Evolutionary conservation across 495 filamentous ascomycete genomes (phyloP).

Genomic region (Penicillium macrosclerotiorum): DNA sequence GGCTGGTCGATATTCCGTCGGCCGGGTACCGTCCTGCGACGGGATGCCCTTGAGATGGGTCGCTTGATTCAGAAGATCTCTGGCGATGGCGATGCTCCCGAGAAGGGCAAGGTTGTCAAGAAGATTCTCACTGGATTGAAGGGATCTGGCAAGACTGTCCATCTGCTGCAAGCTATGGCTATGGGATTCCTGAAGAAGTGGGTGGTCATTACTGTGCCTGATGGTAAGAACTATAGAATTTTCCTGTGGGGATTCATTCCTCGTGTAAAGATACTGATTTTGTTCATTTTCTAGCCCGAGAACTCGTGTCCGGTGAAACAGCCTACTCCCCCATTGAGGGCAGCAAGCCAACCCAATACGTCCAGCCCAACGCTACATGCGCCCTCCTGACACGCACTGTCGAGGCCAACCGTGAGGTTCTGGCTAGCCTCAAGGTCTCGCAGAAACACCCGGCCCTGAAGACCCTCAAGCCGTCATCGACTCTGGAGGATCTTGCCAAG

Average conservation of each 20-base stretch:
- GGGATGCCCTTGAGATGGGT: slow-evolving; percentile 69
- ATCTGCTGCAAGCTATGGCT: slow-evolving; percentile 80
- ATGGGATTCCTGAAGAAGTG: slow-evolving; percentile 80
- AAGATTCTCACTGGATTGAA: slow-evolving; percentile 70
- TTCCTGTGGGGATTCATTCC: slow-evolving; percentile 1
- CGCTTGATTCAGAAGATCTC: slow-evolving; percentile 55
- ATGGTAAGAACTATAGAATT: slow-evolving; percentile 57
- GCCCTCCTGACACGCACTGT: slow-evolving; percentile 67
- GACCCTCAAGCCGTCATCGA: slow-evolving; percentile 54
- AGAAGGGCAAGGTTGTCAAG: slow-evolving; percentile 58
- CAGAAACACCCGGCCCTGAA: slow-evolving; percentile 58
- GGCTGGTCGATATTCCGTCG: slow-evolving; percentile 82
- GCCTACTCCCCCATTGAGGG: slow-evolving; percentile 70
- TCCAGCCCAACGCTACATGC: slow-evolving; percentile 73
- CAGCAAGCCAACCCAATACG: slow-evolving; percentile 60
- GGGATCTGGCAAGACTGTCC: slow-evolving; percentile 77
- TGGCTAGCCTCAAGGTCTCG: slow-evolving; percentile 57
- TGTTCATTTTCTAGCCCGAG: slow-evolving; percentile 59
- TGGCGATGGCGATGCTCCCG: slow-evolving; percentile 34
- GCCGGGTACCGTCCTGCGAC: slow-evolving; percentile 71
- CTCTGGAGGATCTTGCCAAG: slow-evolving; percentile 65
- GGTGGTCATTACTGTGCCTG: slow-evolving; percentile 89
- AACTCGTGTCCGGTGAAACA: slow-evolving; percentile 73
- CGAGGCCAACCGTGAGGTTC: slow-evolving; percentile 67
- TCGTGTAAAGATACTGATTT: slow-evolving; percentile 10